A percentile compares a stretch with the other conserved stretches of the same genome.
phyloP scores from a whole-genome alignment of 2,329 filamentous ascomycete genomes.

The Venturia carpophila region DNA sequence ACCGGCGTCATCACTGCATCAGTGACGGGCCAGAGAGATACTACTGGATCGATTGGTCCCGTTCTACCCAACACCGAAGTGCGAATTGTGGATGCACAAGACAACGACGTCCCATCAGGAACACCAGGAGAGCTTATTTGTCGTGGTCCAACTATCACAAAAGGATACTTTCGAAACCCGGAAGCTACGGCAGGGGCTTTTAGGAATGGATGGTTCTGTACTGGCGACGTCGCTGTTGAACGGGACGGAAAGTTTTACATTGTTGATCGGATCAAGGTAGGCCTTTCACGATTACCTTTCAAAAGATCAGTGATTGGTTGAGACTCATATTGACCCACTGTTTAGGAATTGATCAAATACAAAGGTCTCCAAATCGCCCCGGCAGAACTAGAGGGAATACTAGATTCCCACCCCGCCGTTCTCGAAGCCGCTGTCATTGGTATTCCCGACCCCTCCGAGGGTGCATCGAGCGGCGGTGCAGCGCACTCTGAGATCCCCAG shows the following conservation, averaged over 20 bases:
- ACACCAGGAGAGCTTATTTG: constrained; percentile 26
- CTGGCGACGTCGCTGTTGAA: constrained; percentile 35
- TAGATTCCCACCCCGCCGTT: constrained; percentile 35
- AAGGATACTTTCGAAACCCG: constrained; percentile 31
- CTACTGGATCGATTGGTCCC: constrained; percentile 41
- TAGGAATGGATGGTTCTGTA: constrained; percentile 36
- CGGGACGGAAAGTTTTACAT: constrained; percentile 33
- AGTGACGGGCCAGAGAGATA: constrained; percentile 36
- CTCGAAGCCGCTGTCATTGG: constrained; percentile 42
- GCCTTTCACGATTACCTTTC: no score
- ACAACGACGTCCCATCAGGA: constrained; percentile 23
- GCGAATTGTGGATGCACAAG: constrained; percentile 11
- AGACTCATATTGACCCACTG: background rate
- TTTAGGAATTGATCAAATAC: constrained; percentile 41
- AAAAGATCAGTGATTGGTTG: no score
- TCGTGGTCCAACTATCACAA: constrained; percentile 27
- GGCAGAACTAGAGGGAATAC: constrained; percentile 40
- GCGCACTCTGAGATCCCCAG: constrained; percentile 31
- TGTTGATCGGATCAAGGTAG: constrained; percentile 27
- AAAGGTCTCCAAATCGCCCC: constrained; percentile 45
- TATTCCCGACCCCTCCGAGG: constrained; percentile 22
- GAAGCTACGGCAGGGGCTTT: constrained; percentile 30
- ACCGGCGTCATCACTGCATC: constrained; percentile 48
- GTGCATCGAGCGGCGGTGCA: background rate
- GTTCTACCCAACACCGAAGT: constrained; percentile 32